Percentiles rank a stretch among this genome's conserved stretches.
Conservation (phyloP, 768 basidiomycete genomes). For the Floccularia luteovirens region DNA sequence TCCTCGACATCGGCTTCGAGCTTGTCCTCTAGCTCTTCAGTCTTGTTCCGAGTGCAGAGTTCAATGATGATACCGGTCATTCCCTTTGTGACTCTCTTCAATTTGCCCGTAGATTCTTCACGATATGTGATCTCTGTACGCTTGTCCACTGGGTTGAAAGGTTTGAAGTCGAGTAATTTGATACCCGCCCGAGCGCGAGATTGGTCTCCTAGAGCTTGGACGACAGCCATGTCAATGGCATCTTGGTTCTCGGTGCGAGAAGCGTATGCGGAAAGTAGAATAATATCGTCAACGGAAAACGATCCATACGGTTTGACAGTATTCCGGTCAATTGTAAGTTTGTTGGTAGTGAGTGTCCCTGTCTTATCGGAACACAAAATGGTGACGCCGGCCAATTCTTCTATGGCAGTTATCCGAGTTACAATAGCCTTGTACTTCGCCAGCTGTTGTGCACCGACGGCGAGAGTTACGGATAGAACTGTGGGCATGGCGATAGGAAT, state of each 20-base stretch:
- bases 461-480: conserved; percentile 94
- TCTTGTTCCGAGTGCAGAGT: conserved; percentile 96
- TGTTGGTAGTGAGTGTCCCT: conserved; percentile 97
- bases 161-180: conserved; percentile 97
- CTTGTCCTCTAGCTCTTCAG: conserved; percentile 80
- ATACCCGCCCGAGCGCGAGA: conserved; percentile 80
- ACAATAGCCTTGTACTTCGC: conserved; percentile 99
- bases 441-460: conserved; percentile 97
- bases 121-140: conserved; percentile 98
- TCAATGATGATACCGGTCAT: conserved; percentile 99
- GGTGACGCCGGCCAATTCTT: conserved; percentile 96
- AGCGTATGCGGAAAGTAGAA: conserved; percentile 91
- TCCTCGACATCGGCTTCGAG: conserved; percentile 96
- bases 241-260: conserved; percentile 99
- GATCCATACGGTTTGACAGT: conserved; percentile 88
- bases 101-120: conserved; percentile 84
- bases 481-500: conserved; percentile 99
- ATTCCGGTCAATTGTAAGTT: conserved; percentile 92
- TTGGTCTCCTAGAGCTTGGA: conserved; percentile 67
- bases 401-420: conserved; percentile 98
- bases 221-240: conserved; percentile 89
- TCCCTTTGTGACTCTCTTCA: conserved; percentile 99
- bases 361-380: conserved; percentile 99
- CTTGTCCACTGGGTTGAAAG: conserved; percentile 99
- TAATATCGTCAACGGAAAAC: conserved; percentile 83